phyloP scores from a whole-genome alignment of 129 eudicot species.

The carrot (Daucus carota) region DH1_v3.0 NC_030387.2:34355501-34356000 shows the following conservation, averaged over 20 bases:
- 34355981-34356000: conserved; percentile 90
- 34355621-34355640: conserved; percentile 82
- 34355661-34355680: conserved; percentile 90
- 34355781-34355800: conserved; percentile 87
- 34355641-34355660: conserved; percentile 75
- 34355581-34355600: conserved; percentile 85
- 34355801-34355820: conserved; percentile 48
- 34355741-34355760: conserved; percentile 92
- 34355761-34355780: conserved; percentile 74
- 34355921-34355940: conserved; percentile 81
- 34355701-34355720: conserved; percentile 74
- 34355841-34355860: not conserved
- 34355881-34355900: conserved; percentile 27
- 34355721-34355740: conserved; percentile 96
- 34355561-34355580: conserved; percentile 89
- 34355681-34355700: conserved; percentile 87
- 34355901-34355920: conserved; percentile 95
- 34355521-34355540: conserved; percentile 80
- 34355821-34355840: not conserved
- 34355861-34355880: not conserved
- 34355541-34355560: conserved; percentile 91
- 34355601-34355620: conserved; percentile 73
- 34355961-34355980: conserved; percentile 65
- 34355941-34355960: conserved; percentile 59
- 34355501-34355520: conserved; percentile 76